These are phyloP conservation scores for Phialophora expanda DNA, from an alignment of 2,329 filamentous ascomycete species.

Conservation along the genomic window DNA sequence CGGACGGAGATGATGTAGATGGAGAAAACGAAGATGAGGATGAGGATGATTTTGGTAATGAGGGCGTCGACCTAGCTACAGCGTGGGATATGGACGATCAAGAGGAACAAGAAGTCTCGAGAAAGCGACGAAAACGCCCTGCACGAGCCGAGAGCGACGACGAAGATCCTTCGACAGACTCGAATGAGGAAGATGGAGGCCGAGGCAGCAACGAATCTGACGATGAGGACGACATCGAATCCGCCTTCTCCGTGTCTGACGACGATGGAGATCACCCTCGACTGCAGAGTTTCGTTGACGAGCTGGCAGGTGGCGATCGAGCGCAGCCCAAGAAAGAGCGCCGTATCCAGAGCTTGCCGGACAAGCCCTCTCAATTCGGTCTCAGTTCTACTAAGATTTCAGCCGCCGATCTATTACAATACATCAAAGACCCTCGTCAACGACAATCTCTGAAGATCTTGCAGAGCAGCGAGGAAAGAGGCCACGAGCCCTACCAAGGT, in stretches of 20 bases:
- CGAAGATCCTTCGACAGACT: constrained; percentile 42
- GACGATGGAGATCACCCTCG: constrained; percentile 63
- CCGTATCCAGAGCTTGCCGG: constrained; percentile 60
- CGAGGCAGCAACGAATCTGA: constrained; percentile 41
- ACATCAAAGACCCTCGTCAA: constrained; percentile 73
- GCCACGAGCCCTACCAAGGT: constrained; percentile 57
- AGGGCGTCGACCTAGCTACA: constrained; percentile 67
- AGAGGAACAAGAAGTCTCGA: constrained; percentile 51
- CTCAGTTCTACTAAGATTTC: constrained; percentile 70
- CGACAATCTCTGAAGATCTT: constrained; percentile 81
- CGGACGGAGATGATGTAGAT: constrained; percentile 45
- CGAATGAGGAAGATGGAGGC: constrained; percentile 49
- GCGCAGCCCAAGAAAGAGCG: constrained; percentile 38
- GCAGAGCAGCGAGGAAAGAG: constrained; percentile 65
- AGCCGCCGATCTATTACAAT: constrained; percentile 74
- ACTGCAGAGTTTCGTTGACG: constrained; percentile 67
- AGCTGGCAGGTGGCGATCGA: constrained; percentile 25
- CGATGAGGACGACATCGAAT: constrained; percentile 57
- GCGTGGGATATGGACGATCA: constrained; percentile 63
- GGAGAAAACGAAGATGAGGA: not conserved
- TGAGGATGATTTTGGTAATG: constrained; percentile 63
- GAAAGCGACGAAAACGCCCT: constrained; percentile 44
- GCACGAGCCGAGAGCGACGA: constrained; percentile 46
- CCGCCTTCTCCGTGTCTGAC: constrained; percentile 56
- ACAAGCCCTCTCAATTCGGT: constrained; percentile 65